Percentiles rank a stretch among this genome's conserved stretches.
Evolutionary conservation across 768 basidiomycete species (phyloP).

Genomic region (Trametes maxima): DNA sequence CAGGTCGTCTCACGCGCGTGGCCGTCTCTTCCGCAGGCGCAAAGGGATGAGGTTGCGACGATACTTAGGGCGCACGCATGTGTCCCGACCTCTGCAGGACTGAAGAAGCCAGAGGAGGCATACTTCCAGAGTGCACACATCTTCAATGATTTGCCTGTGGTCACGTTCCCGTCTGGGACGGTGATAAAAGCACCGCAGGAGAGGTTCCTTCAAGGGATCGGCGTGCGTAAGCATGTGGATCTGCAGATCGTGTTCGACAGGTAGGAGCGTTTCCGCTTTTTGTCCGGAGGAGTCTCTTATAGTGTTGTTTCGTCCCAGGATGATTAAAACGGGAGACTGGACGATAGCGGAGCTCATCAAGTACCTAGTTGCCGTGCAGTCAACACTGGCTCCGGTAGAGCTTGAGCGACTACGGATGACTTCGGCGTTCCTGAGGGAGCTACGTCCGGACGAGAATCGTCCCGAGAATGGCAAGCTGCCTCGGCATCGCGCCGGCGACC

Average conservation of each 20-base stretch:
- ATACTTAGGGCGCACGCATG: constrained; percentile 48
- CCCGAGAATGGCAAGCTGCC: constrained; percentile 25
- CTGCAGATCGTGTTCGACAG: constrained; percentile 92
- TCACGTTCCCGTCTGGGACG: constrained; percentile 66
- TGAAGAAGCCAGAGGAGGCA: constrained; percentile 68
- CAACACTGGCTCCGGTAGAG: constrained; percentile 60
- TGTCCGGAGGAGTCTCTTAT: not conserved
- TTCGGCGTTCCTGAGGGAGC: constrained; percentile 73
- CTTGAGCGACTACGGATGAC: constrained; percentile 59
- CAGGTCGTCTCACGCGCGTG: constrained; percentile 68
- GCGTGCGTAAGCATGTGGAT: constrained; percentile 90
- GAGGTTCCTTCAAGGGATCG: constrained; percentile 68
- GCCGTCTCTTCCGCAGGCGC: constrained; percentile 56
- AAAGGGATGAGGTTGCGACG: constrained; percentile 45
- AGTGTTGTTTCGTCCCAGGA: constrained; percentile 44
- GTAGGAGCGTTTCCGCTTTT: constrained; percentile 38
- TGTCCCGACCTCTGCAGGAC: constrained; percentile 61
- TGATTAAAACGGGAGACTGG: constrained; percentile 92
- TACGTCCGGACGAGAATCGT: constrained; percentile 20
- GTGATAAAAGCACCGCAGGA: constrained; percentile 72
- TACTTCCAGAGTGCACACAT: constrained; percentile 88
- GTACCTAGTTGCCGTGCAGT: constrained; percentile 84
- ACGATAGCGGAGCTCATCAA: constrained; percentile 80
- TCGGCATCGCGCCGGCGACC: constrained; percentile 65
- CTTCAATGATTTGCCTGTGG: constrained; percentile 87